Percentiles rank a stretch among this genome's conserved stretches.
phyloP scores from a whole-genome alignment of 768 basidiomycete genomes.

The Nidula microcarpa region DNA sequence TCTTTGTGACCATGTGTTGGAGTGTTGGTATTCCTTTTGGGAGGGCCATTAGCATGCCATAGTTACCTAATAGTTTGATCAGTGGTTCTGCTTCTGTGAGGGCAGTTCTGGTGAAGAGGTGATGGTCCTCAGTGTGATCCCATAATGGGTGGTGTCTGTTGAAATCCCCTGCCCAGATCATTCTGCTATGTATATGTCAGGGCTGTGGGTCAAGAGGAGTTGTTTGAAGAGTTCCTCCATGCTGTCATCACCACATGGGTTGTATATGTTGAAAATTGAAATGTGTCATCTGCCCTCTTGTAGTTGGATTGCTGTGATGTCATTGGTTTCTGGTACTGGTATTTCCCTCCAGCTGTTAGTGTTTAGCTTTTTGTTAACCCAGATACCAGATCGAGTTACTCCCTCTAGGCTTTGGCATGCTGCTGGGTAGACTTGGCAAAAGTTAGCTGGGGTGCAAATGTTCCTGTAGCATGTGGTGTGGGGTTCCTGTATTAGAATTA shows the following conservation, averaged over 20 bases:
- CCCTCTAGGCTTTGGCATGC: slow-evolving; percentile 2
- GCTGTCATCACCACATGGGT: slow-evolving; percentile 8
- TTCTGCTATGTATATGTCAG: background rate
- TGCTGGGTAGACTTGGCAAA: slow-evolving; percentile 11
- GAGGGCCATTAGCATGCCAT: slow-evolving; percentile 29
- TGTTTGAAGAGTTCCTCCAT: background rate
- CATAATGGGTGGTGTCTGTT: slow-evolving; percentile 37
- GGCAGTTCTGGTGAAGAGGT: slow-evolving; percentile 28
- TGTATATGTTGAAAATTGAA: slow-evolving; percentile 22
- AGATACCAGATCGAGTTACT: slow-evolving; percentile 10
- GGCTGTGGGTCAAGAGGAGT: background rate
- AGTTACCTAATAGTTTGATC: slow-evolving; percentile 14
- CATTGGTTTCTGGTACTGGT: slow-evolving; percentile 10
- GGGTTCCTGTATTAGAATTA: slow-evolving; percentile 15
- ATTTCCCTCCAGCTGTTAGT: slow-evolving; percentile 14
- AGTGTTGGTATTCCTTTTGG: slow-evolving; percentile 31
- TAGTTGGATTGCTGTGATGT: slow-evolving; percentile 22
- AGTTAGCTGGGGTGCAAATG: slow-evolving; percentile 12
- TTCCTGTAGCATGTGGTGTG: slow-evolving; percentile 5
- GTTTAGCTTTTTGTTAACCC: slow-evolving; percentile 13
- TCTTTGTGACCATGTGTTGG: slow-evolving; percentile 17
- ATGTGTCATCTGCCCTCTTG: slow-evolving; percentile 6
- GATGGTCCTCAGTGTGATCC: slow-evolving; percentile 23
- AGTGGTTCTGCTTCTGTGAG: slow-evolving; percentile 18
- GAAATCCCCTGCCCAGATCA: slow-evolving; percentile 35